Percentiles rank a stretch among this genome's conserved stretches.
phyloP scores from a whole-genome alignment of 306 rosid genomes.

The Fragaria iinumae region DNA sequence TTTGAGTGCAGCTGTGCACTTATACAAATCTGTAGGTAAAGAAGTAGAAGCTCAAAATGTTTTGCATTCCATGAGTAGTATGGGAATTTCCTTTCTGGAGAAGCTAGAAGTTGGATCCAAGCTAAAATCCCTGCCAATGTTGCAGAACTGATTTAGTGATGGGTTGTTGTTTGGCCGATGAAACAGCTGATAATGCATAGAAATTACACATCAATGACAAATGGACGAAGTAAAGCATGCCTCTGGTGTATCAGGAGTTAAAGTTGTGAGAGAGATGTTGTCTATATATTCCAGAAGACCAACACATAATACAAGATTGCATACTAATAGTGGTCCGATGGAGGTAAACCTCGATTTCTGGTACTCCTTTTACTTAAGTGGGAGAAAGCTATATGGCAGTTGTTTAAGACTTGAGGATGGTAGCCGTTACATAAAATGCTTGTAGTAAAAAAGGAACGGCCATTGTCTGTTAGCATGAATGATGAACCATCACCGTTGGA shows the following conservation, averaged over 20 bases:
- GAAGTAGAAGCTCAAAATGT: slow-evolving; percentile 52
- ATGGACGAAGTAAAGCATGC: not conserved
- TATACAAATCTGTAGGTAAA: slow-evolving; percentile 54
- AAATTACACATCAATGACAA: not conserved
- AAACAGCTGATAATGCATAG: not conserved
- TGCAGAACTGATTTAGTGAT: not conserved
- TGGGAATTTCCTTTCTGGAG: slow-evolving; percentile 51
- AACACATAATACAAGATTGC: not conserved
- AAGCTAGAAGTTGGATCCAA: slow-evolving; percentile 61
- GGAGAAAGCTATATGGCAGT: not conserved
- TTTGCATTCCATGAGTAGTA: slow-evolving; percentile 50
- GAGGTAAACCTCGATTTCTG: not conserved
- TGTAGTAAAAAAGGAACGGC: not conserved
- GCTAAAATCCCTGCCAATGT: slow-evolving; percentile 23
- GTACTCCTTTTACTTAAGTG: not conserved
- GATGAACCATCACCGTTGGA: not conserved
- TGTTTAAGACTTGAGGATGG: slow-evolving; percentile 1
- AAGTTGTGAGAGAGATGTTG: not conserved
- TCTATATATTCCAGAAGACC: not conserved
- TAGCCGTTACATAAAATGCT: not conserved
- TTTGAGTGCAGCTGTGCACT: slow-evolving; percentile 76
- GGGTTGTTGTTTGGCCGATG: not conserved
- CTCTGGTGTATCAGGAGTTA: not conserved
- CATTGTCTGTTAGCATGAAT: not conserved
- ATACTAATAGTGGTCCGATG: not conserved